Evolutionary conservation across 306 rosid genomes (phyloP), one percentile per base, ranked within the genome.

Genomic region (Pterocarpus macrocarpus): DNA sequence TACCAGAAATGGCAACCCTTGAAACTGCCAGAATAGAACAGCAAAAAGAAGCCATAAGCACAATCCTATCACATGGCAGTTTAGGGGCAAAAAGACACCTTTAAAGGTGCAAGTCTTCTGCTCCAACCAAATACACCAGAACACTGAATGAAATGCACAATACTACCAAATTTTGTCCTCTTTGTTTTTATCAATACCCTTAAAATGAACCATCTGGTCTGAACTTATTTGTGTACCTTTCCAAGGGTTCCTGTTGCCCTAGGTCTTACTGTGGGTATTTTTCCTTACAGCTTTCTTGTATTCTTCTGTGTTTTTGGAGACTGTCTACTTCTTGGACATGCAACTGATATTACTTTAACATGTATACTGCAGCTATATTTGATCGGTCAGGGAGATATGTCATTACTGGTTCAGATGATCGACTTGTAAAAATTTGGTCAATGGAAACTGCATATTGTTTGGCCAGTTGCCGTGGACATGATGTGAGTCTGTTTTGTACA

Each of bases 401-500:
- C 39, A 81, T 96, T 76, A 96, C 99, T 32, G 99, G 99, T 66
- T 92, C 99, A 88, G 99, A 96, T 87, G 99, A 96, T 41, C 98
- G 99, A 64, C 94, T 96, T 59, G 99, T 96, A 39, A 96, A 96
- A 81, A 84, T 96, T 82, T 96, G 99, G 99, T 93, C 97, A 62
- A 96, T 96, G 95, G 99, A 96, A 89, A 96, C 97, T 71, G 97
- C 98, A 70, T 92, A 91, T 86, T 89, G 97, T 85, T 92, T 96
- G 91, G 98, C 97, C 61, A 96, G 98, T 86, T 96, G 99, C 83
- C 97, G 98, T 73, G 99, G 99, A 63, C 99, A 96, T 83, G 99
- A 93, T 72, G 99, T 96, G 86, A 89, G 94, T 90, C 63, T 71
- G 65, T 62, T 59, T 77, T 50, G 59, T 70, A 49, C 65, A 75